Evolutionary conservation across 208 protist species (phyloP), one percentile per base, ranked within the genome.

Genomic region (Trypanosoma platydactyli): DNA sequence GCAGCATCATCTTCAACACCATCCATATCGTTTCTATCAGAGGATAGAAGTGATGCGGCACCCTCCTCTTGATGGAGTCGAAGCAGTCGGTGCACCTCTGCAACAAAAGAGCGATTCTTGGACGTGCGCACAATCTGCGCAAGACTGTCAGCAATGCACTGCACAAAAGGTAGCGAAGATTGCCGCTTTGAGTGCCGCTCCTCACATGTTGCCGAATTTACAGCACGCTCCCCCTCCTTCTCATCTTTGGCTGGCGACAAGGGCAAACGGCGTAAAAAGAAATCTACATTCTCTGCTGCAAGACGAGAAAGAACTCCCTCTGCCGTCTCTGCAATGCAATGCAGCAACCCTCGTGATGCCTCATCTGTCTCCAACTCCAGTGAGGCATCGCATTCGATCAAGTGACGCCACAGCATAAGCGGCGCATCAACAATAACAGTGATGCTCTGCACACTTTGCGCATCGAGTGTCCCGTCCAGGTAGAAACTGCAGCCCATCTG

Each of bases 131-230:
- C 45, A 55, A 94, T 83, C 2, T 63, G 61, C 1, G 73, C 63
- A 46, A 94, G 58, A 59, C 84, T 94, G 25, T 81, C 84, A 3
- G 88, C 80, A 50, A 91, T 86, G 55, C 80, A 68, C 40, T 89
- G 58, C 45, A 72, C 45, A 30, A 81, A 53, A 63, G 64, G 52
- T 69, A 68, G 16, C 51, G 72, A 68, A 1, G 52, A 24, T 29
- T 63, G 40, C 53, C 1, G 42, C 46, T 11, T 24, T 38, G 27
- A 22, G 41, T 42, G 0, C n/a, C 9, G 53, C 63, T 5, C 15
- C 22, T 2, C n/a, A 9, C 4, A 4, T 4, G 27, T 9, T 38
- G 3, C 42, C 3, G 49, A 44, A 7, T 5, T 11, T 13, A 16
- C 3, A 5, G 20, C 42, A 38, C 51, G 29, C 16, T 22, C 44